Evolutionary conservation across 1,284 basidiomycete species (phyloP).

Genomic region (Cutaneotrichosporon sp.): DNA sequence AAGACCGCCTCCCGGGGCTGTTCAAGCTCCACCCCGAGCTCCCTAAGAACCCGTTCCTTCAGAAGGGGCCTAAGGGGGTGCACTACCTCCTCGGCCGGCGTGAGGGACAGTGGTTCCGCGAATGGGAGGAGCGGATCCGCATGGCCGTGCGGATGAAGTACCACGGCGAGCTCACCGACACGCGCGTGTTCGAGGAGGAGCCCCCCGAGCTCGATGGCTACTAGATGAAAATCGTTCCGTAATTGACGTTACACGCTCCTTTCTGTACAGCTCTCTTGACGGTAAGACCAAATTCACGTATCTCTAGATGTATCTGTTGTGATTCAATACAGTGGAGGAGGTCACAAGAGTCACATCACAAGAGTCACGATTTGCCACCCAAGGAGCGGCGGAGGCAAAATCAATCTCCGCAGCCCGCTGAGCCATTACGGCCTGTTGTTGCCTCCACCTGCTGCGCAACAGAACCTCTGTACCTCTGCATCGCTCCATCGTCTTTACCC

Average conservation of each 20-base stretch:
- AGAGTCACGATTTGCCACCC: conserved; percentile 8
- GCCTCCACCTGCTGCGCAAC: too few species aligned
- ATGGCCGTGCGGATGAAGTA: conserved; percentile 52
- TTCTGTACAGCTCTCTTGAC: neutral
- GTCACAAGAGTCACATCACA: neutral
- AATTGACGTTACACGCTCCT: neutral
- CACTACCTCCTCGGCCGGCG: conserved; percentile 54
- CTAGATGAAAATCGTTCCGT: conserved; percentile 1
- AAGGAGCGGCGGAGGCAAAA: neutral
- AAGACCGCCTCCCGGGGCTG: conserved; percentile 27
- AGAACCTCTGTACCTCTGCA: neutral
- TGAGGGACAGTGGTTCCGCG: conserved; percentile 70
- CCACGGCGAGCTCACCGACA: conserved; percentile 30
- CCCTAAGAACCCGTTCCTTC: conserved; percentile 26
- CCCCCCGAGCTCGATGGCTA: conserved; percentile 21
- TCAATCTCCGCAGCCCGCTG: neutral
- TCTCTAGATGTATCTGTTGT: neutral
- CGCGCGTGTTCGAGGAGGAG: conserved; percentile 8
- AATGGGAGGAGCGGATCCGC: conserved; percentile 62
- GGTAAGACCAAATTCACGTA: neutral
- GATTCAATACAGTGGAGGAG: too few species aligned
- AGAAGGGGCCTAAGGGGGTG: conserved; percentile 38
- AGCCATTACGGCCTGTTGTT: neutral
- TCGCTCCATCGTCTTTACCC: too few species aligned
- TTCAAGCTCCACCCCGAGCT: conserved; percentile 41